phyloP scores from a whole-genome alignment of 805 yeast species.

The Lachancea fermentati region DNA sequence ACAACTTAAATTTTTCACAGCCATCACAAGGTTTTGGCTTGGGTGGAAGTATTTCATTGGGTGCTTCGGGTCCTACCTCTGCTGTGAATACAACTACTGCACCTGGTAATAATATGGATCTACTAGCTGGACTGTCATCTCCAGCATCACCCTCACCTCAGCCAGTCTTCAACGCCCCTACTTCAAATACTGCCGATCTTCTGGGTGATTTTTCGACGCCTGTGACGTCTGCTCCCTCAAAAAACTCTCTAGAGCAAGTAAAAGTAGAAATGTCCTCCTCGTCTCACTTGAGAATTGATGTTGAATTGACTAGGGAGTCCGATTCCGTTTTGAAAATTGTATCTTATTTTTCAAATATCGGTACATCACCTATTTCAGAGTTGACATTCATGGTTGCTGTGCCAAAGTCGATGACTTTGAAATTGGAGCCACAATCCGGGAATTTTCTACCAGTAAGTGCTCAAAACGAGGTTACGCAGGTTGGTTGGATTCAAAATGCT shows the following conservation, averaged over 20 bases:
- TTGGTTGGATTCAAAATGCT: conserved; percentile 32
- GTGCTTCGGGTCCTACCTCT: conserved; percentile 29
- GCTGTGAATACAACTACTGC: conserved; percentile 19
- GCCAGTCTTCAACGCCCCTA: conserved; percentile 8
- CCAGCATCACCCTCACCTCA: conserved; percentile 19
- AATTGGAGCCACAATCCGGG: conserved; percentile 57
- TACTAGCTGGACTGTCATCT: conserved; percentile 16
- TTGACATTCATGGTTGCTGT: conserved; percentile 64
- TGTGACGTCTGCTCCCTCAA: conserved; percentile 12
- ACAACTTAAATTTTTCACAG: conserved; percentile 52
- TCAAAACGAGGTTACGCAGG: conserved; percentile 49
- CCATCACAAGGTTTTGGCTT: conserved; percentile 38
- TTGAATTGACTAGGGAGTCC: conserved; percentile 36
- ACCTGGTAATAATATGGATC: conserved; percentile 23
- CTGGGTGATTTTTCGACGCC: conserved; percentile 17
- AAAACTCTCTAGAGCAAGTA: neutral
- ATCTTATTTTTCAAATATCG: conserved; percentile 47
- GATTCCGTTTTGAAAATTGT: conserved; percentile 39
- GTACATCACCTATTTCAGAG: conserved; percentile 40
- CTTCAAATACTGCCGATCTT: conserved; percentile 12
- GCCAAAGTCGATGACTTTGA: conserved; percentile 55
- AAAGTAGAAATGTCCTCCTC: conserved; percentile 40
- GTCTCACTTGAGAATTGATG: conserved; percentile 43
- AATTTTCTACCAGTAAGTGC: conserved; percentile 45
- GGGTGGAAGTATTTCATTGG: conserved; percentile 48